A percentile compares a stretch with the other conserved stretches of the same genome.
Conservation (phyloP, 345 rosid species). For the Hevea brasiliensis region DNA sequence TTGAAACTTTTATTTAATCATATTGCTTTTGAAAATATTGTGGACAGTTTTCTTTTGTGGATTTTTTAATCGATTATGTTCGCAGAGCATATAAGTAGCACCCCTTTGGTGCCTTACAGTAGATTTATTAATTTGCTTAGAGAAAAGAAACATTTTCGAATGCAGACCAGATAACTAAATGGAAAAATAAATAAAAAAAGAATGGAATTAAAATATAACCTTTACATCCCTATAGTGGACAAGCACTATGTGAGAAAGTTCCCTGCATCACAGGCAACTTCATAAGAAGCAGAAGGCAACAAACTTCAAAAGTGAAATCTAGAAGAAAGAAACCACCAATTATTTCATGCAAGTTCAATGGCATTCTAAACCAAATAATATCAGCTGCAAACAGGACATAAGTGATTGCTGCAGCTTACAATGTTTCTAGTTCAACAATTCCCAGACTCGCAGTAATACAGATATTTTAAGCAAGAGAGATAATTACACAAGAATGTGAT, state of each 20-base stretch:
- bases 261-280: constrained; percentile 50
- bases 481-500: background rate
- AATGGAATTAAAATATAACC: constrained; percentile 38
- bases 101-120: background rate
- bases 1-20: background rate
- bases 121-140: background rate
- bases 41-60: background rate
- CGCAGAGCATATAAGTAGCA: background rate
- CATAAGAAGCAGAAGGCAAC: constrained; percentile 8
- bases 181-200: background rate
- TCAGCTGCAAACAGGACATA: background rate
- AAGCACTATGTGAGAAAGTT: constrained; percentile 76
- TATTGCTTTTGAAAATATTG: background rate
- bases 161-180: background rate
- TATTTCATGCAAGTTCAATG: constrained; percentile 11
- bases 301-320: background rate
- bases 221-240: constrained; percentile 91
- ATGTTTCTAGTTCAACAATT: background rate
- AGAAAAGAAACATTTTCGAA: background rate
- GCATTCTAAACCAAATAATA: constrained; percentile 1
- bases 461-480: background rate
- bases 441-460: background rate
- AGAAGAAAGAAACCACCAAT: constrained; percentile 4
- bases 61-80: background rate
- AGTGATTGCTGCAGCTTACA: background rate